These are phyloP conservation scores for Myxozyma monticola DNA, from an alignment of 805 yeast genomes.

Conservation along the genomic window DNA sequence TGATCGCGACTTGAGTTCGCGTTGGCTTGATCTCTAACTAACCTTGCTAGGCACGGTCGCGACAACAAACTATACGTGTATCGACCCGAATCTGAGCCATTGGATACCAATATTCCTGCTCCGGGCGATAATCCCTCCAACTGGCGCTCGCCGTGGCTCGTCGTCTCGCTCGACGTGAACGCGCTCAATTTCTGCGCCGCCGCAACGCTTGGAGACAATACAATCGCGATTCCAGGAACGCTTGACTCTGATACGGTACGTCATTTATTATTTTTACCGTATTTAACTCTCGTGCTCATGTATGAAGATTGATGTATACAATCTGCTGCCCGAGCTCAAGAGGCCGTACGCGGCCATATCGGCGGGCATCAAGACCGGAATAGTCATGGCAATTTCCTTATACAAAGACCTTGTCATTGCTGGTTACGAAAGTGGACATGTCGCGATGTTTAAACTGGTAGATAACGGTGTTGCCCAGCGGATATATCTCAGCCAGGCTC, in stretches of 20 bases:
- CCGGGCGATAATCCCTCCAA: slow-evolving; percentile 7
- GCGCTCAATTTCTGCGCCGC: slow-evolving; percentile 71
- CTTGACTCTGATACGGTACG: slow-evolving; percentile 57
- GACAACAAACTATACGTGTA: slow-evolving; percentile 51
- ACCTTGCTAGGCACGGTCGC: slow-evolving; percentile 60
- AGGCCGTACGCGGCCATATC: slow-evolving; percentile 34
- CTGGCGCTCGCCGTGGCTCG: slow-evolving; percentile 36
- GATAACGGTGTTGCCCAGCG: neutral
- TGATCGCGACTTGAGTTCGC: neutral
- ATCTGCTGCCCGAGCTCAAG: slow-evolving; percentile 34
- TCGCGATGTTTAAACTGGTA: slow-evolving; percentile 39
- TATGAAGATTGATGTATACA: slow-evolving; percentile 52
- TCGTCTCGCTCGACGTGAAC: slow-evolving; percentile 61
- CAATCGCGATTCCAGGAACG: slow-evolving; percentile 62
- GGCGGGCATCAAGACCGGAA: slow-evolving; percentile 38
- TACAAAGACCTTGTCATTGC: slow-evolving; percentile 40
- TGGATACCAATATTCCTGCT: slow-evolving; percentile 45
- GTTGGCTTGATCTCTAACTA: neutral
- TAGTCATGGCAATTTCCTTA: slow-evolving; percentile 60
- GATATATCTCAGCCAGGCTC: slow-evolving; percentile 32
- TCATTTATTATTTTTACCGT: neutral
- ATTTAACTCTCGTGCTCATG: neutral
- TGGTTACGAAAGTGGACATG: slow-evolving; percentile 78
- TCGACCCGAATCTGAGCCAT: slow-evolving; percentile 37
- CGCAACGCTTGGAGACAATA: slow-evolving; percentile 41